Percentiles rank a stretch among this genome's conserved stretches.
Conservation (phyloP, 108 stramenopile species). For the Skeletonema costatum region DNA sequence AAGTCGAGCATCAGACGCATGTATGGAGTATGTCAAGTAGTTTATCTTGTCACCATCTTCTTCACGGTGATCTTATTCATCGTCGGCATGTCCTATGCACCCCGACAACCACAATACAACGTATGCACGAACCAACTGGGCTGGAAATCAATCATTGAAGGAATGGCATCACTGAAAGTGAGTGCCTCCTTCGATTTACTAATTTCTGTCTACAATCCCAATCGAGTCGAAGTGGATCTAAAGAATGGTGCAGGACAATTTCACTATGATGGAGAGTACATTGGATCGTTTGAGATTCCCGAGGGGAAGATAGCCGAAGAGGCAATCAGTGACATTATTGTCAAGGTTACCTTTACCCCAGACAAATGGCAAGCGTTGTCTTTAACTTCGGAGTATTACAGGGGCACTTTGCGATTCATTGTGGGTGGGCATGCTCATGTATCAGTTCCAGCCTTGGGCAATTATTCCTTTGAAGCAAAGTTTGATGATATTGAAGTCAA, state of each 20-base stretch:
- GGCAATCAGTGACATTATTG: slow-evolving; percentile 81
- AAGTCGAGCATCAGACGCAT: slow-evolving; percentile 25
- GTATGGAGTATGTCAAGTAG: slow-evolving; percentile 46
- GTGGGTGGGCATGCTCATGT: slow-evolving; percentile 49
- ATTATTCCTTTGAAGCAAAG: slow-evolving; percentile 28
- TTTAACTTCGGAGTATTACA: slow-evolving; percentile 76
- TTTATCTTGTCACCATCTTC: slow-evolving; percentile 54
- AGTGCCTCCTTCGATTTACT: slow-evolving; percentile 84
- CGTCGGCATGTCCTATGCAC: slow-evolving; percentile 62
- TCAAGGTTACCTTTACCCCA: slow-evolving; percentile 74
- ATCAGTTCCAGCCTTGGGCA: slow-evolving; percentile 48
- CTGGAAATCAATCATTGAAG: slow-evolving; percentile 78
- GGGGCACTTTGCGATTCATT: slow-evolving; percentile 56
- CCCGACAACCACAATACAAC: slow-evolving; percentile 73
- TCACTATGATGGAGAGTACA: slow-evolving; percentile 60
- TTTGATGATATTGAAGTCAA: slow-evolving; percentile 45
- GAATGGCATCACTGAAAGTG: slow-evolving; percentile 68
- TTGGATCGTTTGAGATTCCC: slow-evolving; percentile 83
- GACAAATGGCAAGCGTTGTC: slow-evolving; percentile 72
- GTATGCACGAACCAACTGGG: slow-evolving; percentile 85
- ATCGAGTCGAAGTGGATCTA: slow-evolving; percentile 70
- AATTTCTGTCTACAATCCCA: slow-evolving; percentile 80
- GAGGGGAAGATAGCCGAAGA: slow-evolving; percentile 51
- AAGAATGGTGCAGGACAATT: slow-evolving; percentile 71
- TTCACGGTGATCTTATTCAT: slow-evolving; percentile 39